These are phyloP conservation scores for Trypanosoma rangeli DNA, from an alignment of 208 protist species.

Conservation along the genomic window DNA sequence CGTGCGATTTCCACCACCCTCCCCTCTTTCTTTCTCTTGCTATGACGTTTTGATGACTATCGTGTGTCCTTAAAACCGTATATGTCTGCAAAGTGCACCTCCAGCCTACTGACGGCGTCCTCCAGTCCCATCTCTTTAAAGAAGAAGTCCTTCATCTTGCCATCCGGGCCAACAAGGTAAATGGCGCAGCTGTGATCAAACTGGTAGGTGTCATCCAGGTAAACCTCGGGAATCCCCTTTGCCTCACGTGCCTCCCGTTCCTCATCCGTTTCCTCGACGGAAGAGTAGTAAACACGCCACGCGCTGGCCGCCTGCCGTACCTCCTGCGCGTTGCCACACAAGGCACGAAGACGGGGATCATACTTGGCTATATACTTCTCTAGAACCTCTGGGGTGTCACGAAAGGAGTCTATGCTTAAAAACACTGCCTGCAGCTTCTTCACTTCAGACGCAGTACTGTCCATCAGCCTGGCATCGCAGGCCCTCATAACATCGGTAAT, in stretches of 20 bases:
- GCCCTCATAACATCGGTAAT: constrained; percentile 60
- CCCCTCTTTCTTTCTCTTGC: background rate
- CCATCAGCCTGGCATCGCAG: constrained; percentile 40
- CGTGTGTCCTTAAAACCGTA: constrained; percentile 77
- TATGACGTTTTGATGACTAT: background rate
- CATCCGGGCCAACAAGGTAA: constrained; percentile 81
- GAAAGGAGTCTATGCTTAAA: constrained; percentile 78
- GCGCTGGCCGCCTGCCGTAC: constrained; percentile 53
- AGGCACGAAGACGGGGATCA: constrained; percentile 54
- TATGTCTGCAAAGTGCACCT: constrained; percentile 64
- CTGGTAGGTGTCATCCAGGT: constrained; percentile 79
- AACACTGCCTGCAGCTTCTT: constrained; percentile 68
- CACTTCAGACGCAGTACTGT: constrained; percentile 37
- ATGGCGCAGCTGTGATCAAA: constrained; percentile 89
- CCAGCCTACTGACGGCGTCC: constrained; percentile 57
- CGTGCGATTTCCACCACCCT: background rate
- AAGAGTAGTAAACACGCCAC: constrained; percentile 87
- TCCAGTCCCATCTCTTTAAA: constrained; percentile 83
- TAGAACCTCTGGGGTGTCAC: constrained; percentile 67
- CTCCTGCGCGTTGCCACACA: constrained; percentile 55
- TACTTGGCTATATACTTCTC: constrained; percentile 67
- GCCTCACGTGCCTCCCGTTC: constrained; percentile 54
- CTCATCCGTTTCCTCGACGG: constrained; percentile 80
- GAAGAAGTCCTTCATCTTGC: constrained; percentile 90
- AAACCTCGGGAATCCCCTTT: constrained; percentile 51